phyloP scores from a whole-genome alignment of 306 rosid species.

The Erythrophleum fordii region DNA sequence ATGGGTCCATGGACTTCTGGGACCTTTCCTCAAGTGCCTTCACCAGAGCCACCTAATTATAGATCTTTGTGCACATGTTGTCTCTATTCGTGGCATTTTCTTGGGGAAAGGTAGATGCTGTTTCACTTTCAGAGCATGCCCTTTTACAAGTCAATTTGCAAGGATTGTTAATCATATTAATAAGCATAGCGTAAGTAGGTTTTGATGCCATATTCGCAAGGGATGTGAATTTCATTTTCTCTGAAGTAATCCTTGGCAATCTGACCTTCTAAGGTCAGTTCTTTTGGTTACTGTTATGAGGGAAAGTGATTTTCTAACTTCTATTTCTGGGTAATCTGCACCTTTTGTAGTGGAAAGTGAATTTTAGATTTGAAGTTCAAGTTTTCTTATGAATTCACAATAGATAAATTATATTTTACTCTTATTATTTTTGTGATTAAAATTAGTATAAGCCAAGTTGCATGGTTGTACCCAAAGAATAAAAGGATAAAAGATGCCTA shows the following conservation, averaged over 20 bases:
- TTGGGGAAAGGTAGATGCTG: conserved; percentile 18
- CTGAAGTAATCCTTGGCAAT: background rate
- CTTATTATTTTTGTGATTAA: too few species aligned
- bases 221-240: conserved; percentile 21
- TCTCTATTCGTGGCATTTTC: background rate
- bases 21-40: background rate
- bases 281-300: background rate
- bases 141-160: conserved; percentile 9
- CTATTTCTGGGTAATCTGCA: too few species aligned
- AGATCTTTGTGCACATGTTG: background rate
- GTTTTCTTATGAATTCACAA: too few species aligned
- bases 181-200: conserved; percentile 6
- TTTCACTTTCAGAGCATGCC: conserved; percentile 31
- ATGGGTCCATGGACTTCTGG: background rate
- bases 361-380: too few species aligned
- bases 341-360: too few species aligned
- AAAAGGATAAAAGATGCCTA: too few species aligned
- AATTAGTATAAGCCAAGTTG: too few species aligned
- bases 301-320: background rate
- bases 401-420: too few species aligned
- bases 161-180: background rate
- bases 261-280: background rate
- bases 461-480: too few species aligned
- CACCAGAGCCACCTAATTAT: background rate
- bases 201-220: conserved; percentile 37